These are phyloP conservation scores for Erythrophleum fordii DNA, from an alignment of 306 rosid species.

Conservation along the genomic window DNA sequence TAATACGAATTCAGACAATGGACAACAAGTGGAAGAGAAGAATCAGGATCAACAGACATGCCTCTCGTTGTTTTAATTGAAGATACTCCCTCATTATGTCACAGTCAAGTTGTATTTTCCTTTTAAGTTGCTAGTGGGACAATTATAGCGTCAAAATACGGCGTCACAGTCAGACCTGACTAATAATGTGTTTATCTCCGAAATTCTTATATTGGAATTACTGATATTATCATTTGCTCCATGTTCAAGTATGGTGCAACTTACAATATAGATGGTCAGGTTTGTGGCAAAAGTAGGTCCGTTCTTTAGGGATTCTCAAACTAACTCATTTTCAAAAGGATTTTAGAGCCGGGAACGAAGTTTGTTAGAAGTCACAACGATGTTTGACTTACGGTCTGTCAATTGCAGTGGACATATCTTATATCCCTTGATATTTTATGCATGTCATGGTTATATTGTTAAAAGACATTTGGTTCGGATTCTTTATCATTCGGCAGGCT, in stretches of 20 bases:
- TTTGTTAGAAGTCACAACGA: not conserved
- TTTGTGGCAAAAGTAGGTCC: not conserved
- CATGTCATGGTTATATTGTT: not conserved
- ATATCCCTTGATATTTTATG: not conserved
- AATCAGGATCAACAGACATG: slow-evolving; percentile 48
- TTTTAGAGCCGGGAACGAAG: not conserved
- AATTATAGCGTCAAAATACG: slow-evolving; percentile 34
- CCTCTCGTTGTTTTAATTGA: slow-evolving; percentile 33
- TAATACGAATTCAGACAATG: slow-evolving; percentile 39
- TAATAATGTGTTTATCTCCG: slow-evolving; percentile 7
- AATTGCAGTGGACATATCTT: slow-evolving; percentile 17
- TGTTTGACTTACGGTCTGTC: slow-evolving; percentile 1
- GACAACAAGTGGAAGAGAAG: slow-evolving; percentile 50
- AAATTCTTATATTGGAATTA: not conserved
- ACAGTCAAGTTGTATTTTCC: slow-evolving; percentile 30
- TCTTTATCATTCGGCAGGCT: not conserved
- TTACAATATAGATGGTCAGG: not conserved
- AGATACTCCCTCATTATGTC: slow-evolving; percentile 43
- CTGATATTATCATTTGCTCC: not conserved
- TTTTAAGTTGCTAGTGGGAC: slow-evolving; percentile 40
- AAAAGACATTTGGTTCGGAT: not conserved
- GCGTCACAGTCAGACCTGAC: slow-evolving; percentile 21
- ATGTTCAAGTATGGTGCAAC: slow-evolving; percentile 1
- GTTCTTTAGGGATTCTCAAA: not conserved
- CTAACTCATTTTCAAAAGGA: slow-evolving; percentile 5